Evolutionary conservation across 108 stramenopile species (phyloP), one percentile per base, ranked within the genome.

Genomic region (Chaetoceros muelleri): DNA sequence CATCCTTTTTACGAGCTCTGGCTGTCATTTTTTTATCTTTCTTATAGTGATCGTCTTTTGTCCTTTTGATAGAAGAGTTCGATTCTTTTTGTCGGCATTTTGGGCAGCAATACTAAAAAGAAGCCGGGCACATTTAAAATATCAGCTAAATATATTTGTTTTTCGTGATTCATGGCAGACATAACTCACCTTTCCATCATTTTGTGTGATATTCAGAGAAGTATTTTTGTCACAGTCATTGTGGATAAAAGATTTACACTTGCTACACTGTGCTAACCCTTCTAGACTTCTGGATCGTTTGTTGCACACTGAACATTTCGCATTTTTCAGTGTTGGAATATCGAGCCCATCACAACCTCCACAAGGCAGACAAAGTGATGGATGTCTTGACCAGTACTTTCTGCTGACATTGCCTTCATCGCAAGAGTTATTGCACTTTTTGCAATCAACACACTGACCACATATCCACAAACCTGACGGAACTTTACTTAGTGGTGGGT

Each of bases 381-480:
- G 78, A 54, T 79, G 60, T 13, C 71, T 53, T 29, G 79, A 80
- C 84, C 84, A 85, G 44, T 75, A 62, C 46, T 65, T 77, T 23
- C 67, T 28, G 27, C 57, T 64, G 3, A 58, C 52, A 23, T 66
- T 47, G 10, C 67, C 74, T 1, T 44, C 53, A 61, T 67, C 76
- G 17, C 64, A 58, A 29, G 45, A 46, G 28, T 78, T 78, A 1
- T 53, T 30, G 40, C 77, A 78, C 44, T 58, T 57, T 23, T 53
- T 52, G 55, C 87, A 84, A 44, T 78, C 67, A 17, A 85, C 76
- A 54, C 84, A 85, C 40, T 78, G 79, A 10, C 79, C 84, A 64
- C 88, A 90, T 29, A 83, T 64, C 77, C 79, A 85, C 3, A 77
- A 47, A 5, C 81, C 84, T 23, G 70, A 58, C 27, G 89, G 89